A percentile compares a stretch with the other conserved stretches of the same genome.
Conservation (phyloP, 108 stramenopile genomes). For the Stephanodiscus triporus region DNA sequence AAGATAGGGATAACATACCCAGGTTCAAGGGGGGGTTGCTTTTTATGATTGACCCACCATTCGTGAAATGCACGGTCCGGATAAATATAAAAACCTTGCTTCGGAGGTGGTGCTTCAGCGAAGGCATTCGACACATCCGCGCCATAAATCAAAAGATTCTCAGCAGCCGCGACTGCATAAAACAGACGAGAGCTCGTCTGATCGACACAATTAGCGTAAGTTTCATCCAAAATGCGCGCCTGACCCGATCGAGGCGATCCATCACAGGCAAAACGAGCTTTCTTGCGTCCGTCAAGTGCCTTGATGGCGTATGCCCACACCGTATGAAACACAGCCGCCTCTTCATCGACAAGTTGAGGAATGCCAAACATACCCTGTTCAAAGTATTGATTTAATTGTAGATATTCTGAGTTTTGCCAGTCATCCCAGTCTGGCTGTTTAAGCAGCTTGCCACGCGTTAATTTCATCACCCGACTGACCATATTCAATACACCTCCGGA, state of each 20-base stretch:
- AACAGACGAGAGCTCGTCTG: background rate
- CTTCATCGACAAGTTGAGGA: background rate
- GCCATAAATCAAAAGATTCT: background rate
- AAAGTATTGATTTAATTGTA: conserved; percentile 14
- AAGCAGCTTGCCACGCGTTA: conserved; percentile 2
- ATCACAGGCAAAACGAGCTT: background rate
- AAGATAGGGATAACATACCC: conserved; percentile 6
- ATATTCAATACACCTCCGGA: background rate
- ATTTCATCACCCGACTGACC: background rate
- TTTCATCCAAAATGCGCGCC: background rate
- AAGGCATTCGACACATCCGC: conserved; percentile 14
- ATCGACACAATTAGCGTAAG: background rate
- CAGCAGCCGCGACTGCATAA: conserved; percentile 3
- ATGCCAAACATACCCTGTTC: conserved; percentile 8
- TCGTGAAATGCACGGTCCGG: background rate
- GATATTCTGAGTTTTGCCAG: background rate
- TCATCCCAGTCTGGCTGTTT: conserved; percentile 12
- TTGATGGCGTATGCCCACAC: conserved; percentile 15
- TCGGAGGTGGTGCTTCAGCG: conserved; percentile 12
- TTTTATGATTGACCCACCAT: background rate
- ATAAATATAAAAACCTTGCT: conserved; percentile 3
- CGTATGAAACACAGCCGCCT: background rate
- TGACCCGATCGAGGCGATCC: background rate
- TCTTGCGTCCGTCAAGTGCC: conserved; percentile 6
- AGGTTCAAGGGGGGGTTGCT: background rate